Percentiles rank a stretch among this genome's conserved stretches.
These are phyloP conservation scores for Nemania sp. DNA, from an alignment of 2,329 filamentous ascomycete genomes.

Conservation along the genomic window DNA sequence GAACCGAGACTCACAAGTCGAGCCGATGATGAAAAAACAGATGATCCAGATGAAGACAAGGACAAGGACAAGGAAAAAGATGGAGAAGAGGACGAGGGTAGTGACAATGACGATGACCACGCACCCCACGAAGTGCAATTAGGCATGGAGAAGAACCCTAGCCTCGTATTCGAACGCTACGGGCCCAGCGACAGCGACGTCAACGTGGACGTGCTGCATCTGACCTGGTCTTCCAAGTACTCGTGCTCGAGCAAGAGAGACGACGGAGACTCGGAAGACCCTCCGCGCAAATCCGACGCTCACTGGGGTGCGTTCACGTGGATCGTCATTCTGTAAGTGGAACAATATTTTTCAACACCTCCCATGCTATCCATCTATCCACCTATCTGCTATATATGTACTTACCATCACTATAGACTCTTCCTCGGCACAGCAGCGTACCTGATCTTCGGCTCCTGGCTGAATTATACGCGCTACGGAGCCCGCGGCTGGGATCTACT, in stretches of 20 bases:
- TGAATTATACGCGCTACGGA: slow-evolving; percentile 97
- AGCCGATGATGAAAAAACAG: slow-evolving; percentile 41
- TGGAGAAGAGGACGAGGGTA: slow-evolving; percentile 37
- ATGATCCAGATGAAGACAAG: slow-evolving; percentile 44
- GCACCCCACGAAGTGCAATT: slow-evolving; percentile 55
- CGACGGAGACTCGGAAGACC: slow-evolving; percentile 48
- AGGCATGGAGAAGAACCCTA: slow-evolving; percentile 54
- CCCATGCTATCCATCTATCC: neutral
- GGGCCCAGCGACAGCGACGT: slow-evolving; percentile 58
- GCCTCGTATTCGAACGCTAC: slow-evolving; percentile 78
- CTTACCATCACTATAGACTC: slow-evolving; percentile 56
- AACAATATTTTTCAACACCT: neutral
- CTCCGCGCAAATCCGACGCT: slow-evolving; percentile 50
- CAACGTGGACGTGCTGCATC: slow-evolving; percentile 64
- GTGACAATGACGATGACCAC: slow-evolving; percentile 44
- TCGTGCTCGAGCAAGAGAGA: slow-evolving; percentile 67
- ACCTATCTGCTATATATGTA: neutral
- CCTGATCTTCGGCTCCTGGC: slow-evolving; percentile 96
- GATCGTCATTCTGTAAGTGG: slow-evolving; percentile 85
- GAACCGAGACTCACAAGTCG: slow-evolving; percentile 36
- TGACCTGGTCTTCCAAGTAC: slow-evolving; percentile 87
- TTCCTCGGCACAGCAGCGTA: slow-evolving; percentile 88
- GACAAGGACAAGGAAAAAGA: slow-evolving; percentile 44
- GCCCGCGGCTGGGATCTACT: slow-evolving; percentile 93
- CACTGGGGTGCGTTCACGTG: slow-evolving; percentile 98